These are phyloP conservation scores for Venturia pyrina DNA, from an alignment of 2,329 filamentous ascomycete genomes.

Conservation along the genomic window DNA sequence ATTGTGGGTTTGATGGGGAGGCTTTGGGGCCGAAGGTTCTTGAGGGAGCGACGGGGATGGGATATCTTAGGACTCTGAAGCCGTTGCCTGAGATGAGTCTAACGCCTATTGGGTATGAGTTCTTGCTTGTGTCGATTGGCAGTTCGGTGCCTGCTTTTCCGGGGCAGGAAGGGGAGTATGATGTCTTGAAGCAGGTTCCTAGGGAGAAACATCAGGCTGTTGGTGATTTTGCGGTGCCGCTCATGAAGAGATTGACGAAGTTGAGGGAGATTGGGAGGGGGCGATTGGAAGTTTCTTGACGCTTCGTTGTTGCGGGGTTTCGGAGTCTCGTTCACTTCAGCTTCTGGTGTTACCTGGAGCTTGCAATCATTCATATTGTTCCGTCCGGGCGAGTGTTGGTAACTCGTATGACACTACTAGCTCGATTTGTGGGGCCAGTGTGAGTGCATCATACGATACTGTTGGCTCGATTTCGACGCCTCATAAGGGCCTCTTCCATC, in stretches of 20 bases:
- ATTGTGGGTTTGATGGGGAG: background rate
- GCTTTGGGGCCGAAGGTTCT: background rate
- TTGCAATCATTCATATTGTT: too few relatives aligned
- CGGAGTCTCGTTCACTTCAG: too few relatives aligned
- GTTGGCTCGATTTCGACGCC: too few relatives aligned
- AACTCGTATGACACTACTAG: too few relatives aligned
- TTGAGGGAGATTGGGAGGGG: background rate
- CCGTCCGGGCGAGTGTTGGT: too few relatives aligned
- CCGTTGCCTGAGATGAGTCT: background rate
- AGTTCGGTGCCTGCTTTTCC: background rate
- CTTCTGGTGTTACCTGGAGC: too few relatives aligned
- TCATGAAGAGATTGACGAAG: background rate
- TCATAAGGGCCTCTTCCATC: too few relatives aligned
- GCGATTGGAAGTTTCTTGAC: background rate
- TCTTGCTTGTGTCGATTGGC: background rate
- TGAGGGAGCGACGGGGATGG: background rate
- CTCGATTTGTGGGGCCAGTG: too few relatives aligned
- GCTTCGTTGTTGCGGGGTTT: too few relatives aligned
- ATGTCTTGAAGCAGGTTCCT: conserved; percentile 2
- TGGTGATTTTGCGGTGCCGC: background rate
- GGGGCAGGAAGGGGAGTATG: background rate
- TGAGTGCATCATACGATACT: too few relatives aligned
- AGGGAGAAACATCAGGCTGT: background rate
- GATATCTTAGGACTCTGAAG: background rate
- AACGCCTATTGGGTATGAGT: background rate